These are phyloP conservation scores for Penstemon davidsonii DNA, from an alignment of 257 asterid species.

Conservation along the genomic window DNA sequence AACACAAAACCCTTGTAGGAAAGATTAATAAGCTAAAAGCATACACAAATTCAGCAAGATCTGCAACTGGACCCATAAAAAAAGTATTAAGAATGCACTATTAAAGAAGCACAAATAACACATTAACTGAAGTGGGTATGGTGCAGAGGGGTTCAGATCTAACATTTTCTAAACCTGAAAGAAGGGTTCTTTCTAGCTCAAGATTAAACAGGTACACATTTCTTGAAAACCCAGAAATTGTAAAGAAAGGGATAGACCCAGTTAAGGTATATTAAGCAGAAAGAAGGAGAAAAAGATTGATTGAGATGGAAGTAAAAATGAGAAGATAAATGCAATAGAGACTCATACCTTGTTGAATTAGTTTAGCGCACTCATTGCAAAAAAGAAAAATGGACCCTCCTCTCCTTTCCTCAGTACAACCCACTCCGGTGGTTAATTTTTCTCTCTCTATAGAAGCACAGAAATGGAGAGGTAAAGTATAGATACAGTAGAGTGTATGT, in stretches of 20 bases:
- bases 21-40: conserved; percentile 5
- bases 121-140: conserved; percentile 22
- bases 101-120: conserved; percentile 20
- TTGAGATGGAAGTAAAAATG: conserved; percentile 37
- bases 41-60: conserved; percentile 28
- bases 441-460: conserved; percentile 26
- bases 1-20: not conserved
- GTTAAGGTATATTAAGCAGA: conserved; percentile 1
- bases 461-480: conserved; percentile 16
- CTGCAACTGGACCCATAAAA: conserved; percentile 20
- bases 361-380: conserved; percentile 36
- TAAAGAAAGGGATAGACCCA: conserved; percentile 8
- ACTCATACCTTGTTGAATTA: conserved; percentile 44
- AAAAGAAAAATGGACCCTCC: conserved; percentile 47
- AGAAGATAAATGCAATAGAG: conserved; percentile 19
- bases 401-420: conserved; percentile 22
- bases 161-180: conserved; percentile 41
- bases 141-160: conserved; percentile 69
- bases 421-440: conserved; percentile 28
- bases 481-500: conserved; percentile 4
- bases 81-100: conserved; percentile 15
- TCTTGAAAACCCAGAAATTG: conserved; percentile 15
- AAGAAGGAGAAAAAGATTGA: conserved; percentile 23
- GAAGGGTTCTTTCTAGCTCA: not conserved
- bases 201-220: conserved; percentile 5